Evolutionary conservation across 495 filamentous ascomycete species (phyloP), one percentile per base, ranked within the genome.

Genomic region (Amphirosellinia nigrospora): DNA sequence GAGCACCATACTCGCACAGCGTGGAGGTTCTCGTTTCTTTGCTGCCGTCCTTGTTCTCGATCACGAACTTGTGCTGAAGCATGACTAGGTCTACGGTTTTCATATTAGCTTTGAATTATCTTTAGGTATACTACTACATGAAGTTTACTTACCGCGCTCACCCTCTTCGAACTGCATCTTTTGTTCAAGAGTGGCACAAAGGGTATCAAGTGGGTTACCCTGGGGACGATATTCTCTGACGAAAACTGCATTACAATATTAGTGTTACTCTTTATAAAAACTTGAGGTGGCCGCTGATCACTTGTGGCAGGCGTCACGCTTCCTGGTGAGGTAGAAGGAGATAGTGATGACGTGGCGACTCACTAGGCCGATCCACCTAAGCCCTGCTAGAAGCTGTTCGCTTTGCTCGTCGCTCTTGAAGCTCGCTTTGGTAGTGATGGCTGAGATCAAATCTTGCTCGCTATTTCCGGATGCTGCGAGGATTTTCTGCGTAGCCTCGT

Each of bases 21-120:
- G 94, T 98, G 46, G 88, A 91, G 9, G 92, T 94, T 53, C 89
- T 85, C 45, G 88, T 92, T 86, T 97, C 91, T 78, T 88, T 82
- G 64, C 76, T 79, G 64, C 83, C 82, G 75, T 97, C 93, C 78
- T 88, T 88, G 77, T 90, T 80, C 85, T 97, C 92, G 74, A 98
- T 92, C 78, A 90, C 91, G 79, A 97, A 98, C 79, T 91, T 93
- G 87, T 99, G 96, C 83, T 96, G 93, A 46, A 97, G 88, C 87
- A 96, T 92, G 64, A 90, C 88, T 60, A 72, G 53, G 28, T 73
- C 74, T 69, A 30, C 13, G 26, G 34, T 23, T 32, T 13, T 55
- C 11, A 19, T 53, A 53, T 70, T 45, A 66, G 59, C 28, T 61
- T 23, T 48, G 16, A 23, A 46, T 73, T 3, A 26, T 9, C 43